Evolutionary conservation across 164 flowering plant genomes (phyloP).

Genomic region (Cinnamomum chago): DNA sequence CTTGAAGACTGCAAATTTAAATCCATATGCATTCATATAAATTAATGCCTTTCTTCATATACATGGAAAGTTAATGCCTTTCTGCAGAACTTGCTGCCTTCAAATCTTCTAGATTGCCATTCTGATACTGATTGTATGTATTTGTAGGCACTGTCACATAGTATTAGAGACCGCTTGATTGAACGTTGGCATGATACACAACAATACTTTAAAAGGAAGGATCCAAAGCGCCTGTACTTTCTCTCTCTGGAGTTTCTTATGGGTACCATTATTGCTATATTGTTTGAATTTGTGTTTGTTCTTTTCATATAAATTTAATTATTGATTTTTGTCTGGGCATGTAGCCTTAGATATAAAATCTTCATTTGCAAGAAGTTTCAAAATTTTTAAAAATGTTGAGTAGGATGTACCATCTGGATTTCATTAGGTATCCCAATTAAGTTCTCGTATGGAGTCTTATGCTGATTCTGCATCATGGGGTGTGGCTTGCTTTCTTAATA

Average conservation of each 20-base stretch:
- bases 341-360: no score
- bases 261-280: conserved; percentile 31
- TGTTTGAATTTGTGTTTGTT: not conserved
- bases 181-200: conserved; percentile 68
- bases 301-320: not conserved
- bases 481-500: no score
- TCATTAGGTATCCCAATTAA: no score
- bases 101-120: not conserved
- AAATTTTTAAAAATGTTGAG: no score
- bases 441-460: no score
- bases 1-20: no score
- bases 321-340: not conserved
- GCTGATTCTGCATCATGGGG: no score
- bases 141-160: conserved; percentile 51
- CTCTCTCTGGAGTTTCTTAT: conserved; percentile 58
- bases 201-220: conserved; percentile 44
- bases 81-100: not conserved
- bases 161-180: conserved; percentile 56
- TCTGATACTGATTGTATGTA: not conserved
- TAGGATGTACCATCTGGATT: no score
- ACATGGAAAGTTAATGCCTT: not conserved
- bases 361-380: no score
- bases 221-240: conserved; percentile 57
- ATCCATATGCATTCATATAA: no score
- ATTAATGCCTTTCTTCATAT: not conserved